Evolutionary conservation across 768 basidiomycete species (phyloP), one percentile per base, ranked within the genome.

Genomic region (Naganishia randhawae): DNA sequence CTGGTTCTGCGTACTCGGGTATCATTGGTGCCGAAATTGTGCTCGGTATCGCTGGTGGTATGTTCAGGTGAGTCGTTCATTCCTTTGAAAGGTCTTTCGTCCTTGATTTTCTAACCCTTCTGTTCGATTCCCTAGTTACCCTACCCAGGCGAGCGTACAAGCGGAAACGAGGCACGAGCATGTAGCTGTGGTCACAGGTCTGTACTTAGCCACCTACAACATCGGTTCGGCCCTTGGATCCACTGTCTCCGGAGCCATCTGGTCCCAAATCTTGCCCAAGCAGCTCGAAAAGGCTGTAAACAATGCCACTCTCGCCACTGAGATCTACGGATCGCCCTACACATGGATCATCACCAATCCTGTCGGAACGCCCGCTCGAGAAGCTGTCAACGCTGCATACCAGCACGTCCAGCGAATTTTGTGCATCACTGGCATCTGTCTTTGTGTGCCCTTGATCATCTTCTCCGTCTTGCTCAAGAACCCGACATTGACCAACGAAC

Each of bases 21-120:
- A 54, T 78, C 32, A 66, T 76, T 37, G 77, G 69, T 31, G 75
- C 65, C 0, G 68, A 79, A 66, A 69, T 78, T 41, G 48, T 79
- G 8, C 74, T 77, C 19, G 78, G 78, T 66, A 67, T 75, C 9
- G 67, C 68, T 1, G 71, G 67, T 39, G 72, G 72, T 4, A 41
- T 61, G 37, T 42, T 61, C 19, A 53, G 51, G 51, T 53, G 22
- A 53, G 51, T 31, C 19, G 11, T 42, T 42, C 11, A 42, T n/a
- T n/a, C n/a, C n/a, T n/a, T n/a, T n/a, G n/a, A n/a, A n/a, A n/a
- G n/a, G 41, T 42, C 27, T 37, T 22, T 27, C 1, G 3, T 17
- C 3, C 5, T 29, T 29, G 11, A 11, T 13, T 31, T n/a, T n/a
- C 9, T 9, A 50, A 48, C 50, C 68, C 10, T 63, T 62, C 10